Evolutionary conservation across 257 asterid genomes (phyloP).

Genomic region (Marsdenia floribunda): DNA sequence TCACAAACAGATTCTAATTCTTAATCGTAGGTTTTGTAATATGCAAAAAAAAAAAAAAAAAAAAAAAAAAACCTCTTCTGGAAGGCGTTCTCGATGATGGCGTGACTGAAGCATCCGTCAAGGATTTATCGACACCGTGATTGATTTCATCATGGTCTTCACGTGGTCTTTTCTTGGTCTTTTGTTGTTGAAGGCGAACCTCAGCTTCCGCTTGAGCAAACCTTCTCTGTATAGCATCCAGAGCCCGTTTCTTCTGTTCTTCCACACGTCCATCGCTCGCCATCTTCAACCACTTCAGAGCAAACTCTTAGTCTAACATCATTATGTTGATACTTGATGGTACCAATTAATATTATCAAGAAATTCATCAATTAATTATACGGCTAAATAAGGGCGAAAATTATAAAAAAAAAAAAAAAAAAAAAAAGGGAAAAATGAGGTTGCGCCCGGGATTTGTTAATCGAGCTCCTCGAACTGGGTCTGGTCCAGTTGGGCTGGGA

Average conservation of each 20-base stretch:
- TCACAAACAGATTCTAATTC: not conserved
- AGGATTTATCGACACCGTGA: slow-evolving; percentile 17
- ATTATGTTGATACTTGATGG: no score
- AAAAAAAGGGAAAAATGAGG: no score
- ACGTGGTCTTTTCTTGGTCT: slow-evolving; percentile 40
- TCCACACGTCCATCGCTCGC: slow-evolving; percentile 20
- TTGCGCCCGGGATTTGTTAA: no score
- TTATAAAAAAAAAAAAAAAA: no score
- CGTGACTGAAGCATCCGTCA: slow-evolving; percentile 17
- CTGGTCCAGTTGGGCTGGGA: no score
- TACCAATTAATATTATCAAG: not conserved
- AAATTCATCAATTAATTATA: no score
- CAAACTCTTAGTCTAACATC: not conserved
- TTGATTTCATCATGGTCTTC: slow-evolving; percentile 21
- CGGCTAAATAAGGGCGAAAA: not conserved
- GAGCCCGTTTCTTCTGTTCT: slow-evolving; percentile 57
- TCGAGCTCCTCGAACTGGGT: no score
- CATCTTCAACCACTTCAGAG: slow-evolving; percentile 1
- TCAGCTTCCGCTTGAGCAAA: slow-evolving; percentile 72
- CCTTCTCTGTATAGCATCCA: slow-evolving; percentile 75
- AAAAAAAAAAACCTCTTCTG: slow-evolving; percentile 67
- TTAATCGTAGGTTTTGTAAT: not conserved
- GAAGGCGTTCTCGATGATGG: slow-evolving; percentile 24
- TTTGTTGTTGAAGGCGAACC: slow-evolving; percentile 37
- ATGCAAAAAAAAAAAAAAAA: not conserved